Conservation (phyloP, 169 alveolate genomes). For the Cyclospora cayetanensis region DNA sequence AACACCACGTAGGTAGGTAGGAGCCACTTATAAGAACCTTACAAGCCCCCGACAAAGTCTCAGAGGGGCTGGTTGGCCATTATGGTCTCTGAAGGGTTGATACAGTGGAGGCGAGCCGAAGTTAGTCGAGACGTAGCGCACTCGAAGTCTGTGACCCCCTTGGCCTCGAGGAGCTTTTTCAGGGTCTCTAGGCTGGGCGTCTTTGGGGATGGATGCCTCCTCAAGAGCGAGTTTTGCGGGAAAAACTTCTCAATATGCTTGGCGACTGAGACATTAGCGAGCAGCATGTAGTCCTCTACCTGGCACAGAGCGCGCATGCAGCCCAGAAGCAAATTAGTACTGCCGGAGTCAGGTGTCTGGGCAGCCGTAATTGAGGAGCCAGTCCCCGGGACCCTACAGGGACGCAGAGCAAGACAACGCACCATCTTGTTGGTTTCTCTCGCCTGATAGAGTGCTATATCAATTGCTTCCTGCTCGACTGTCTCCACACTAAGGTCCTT, state of each 20-base stretch:
- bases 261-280: constrained; percentile 98
- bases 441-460: constrained; percentile 74
- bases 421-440: constrained; percentile 83
- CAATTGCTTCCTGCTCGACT: constrained; percentile 71
- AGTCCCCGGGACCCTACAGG: background rate
- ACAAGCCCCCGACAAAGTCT: too few species aligned
- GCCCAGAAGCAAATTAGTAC: background rate
- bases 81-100: too few species aligned
- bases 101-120: background rate
- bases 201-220: constrained; percentile 79
- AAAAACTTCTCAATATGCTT: constrained; percentile 63
- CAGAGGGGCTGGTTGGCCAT: too few species aligned
- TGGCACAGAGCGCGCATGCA: constrained; percentile 5
- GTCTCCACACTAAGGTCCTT: background rate
- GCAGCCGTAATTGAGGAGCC: background rate
- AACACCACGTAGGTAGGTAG: too few species aligned
- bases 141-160: constrained; percentile 84
- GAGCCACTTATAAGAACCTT: too few species aligned
- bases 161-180: constrained; percentile 55
- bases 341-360: background rate
- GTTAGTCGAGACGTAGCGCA: constrained; percentile 77
- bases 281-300: constrained; percentile 98
- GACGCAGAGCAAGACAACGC: background rate
- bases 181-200: constrained; percentile 57
- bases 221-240: constrained; percentile 60